Conservation (phyloP, 768 basidiomycete genomes). For the Lanmaoa pseudosensibilis region DNA sequence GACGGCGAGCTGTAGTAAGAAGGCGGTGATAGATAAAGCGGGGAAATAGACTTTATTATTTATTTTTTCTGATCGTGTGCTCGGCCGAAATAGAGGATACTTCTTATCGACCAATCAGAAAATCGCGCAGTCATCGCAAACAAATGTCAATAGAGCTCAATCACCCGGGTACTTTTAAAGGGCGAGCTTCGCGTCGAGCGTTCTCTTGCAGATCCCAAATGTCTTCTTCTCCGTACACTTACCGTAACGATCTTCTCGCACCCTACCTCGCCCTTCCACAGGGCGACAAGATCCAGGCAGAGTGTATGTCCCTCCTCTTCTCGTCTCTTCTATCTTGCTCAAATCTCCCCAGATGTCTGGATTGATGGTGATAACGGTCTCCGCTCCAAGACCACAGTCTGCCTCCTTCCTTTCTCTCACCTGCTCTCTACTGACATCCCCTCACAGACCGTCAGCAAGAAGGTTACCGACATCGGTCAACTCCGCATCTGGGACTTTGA, state of each 20-base stretch:
- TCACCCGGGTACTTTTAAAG: conserved; percentile 26
- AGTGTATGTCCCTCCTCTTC: conserved; percentile 55
- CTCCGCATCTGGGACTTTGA: conserved; percentile 99
- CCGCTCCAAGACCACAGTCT: conserved; percentile 93
- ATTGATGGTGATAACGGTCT: conserved; percentile 93
- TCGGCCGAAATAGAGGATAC: not conserved
- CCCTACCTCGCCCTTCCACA: conserved; percentile 89
- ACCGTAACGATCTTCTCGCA: conserved; percentile 83
- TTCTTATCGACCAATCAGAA: conserved; percentile 35
- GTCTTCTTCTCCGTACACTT: conserved; percentile 39
- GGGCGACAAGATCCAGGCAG: conserved; percentile 92
- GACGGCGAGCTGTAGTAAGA: conserved; percentile 57
- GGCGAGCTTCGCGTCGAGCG: not conserved
- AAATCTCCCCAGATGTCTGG: conserved; percentile 78
- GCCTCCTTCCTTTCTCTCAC: conserved; percentile 26
- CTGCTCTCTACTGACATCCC: not conserved
- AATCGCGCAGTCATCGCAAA: conserved; percentile 14
- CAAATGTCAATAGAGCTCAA: conserved; percentile 24
- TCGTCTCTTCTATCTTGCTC: not conserved
- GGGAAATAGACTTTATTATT: conserved; percentile 20
- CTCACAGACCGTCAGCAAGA: conserved; percentile 80
- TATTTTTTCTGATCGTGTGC: no score
- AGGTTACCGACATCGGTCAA: conserved; percentile 83
- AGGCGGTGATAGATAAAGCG: conserved; percentile 24
- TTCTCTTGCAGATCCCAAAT: conserved; percentile 6